phyloP scores from a whole-genome alignment of 1,284 basidiomycete genomes.

The Ceratorhiza oryzae-sativae region DNA sequence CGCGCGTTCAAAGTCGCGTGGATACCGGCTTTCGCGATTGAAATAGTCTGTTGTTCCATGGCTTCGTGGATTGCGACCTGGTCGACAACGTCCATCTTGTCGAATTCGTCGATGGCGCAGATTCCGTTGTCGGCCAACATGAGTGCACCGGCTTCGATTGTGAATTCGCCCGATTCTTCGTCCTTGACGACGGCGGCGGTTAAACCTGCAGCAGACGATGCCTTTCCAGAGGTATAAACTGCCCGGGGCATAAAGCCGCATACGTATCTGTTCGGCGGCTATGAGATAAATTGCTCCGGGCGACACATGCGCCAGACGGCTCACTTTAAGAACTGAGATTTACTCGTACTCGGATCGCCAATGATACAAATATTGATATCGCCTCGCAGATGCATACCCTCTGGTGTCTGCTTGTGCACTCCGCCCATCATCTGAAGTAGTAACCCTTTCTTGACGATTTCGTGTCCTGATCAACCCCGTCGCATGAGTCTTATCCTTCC shows the following conservation, averaged over 20 bases:
- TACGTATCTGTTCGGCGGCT: constrained; percentile 92
- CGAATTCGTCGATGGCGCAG: constrained; percentile 99
- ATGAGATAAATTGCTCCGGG: too few relatives aligned
- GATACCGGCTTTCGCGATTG: constrained; percentile 98
- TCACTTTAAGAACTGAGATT: constrained; percentile 98
- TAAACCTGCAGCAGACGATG: constrained; percentile 97
- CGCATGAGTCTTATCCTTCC: neutral
- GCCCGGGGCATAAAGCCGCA: constrained; percentile 99
- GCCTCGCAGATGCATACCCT: constrained; percentile 96
- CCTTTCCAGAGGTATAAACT: constrained; percentile 99
- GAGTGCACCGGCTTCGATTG: constrained; percentile 97
- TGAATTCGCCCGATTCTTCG: constrained; percentile 99
- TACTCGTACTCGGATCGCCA: constrained; percentile 95
- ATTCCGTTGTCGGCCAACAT: constrained; percentile 99
- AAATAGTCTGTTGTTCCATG: constrained; percentile 99
- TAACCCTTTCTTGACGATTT: constrained; percentile 98
- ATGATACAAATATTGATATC: constrained; percentile 99
- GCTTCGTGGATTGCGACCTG: constrained; percentile 99
- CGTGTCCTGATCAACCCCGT: constrained; percentile 65
- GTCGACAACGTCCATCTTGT: constrained; percentile 99
- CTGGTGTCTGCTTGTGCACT: constrained; percentile 95
- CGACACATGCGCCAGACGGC: too few relatives aligned
- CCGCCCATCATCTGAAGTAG: constrained; percentile 99
- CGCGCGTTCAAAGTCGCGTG: constrained; percentile 98
- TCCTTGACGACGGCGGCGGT: constrained; percentile 98